Evolutionary conservation across 805 yeast species (phyloP), one percentile per base, ranked within the genome.

Genomic region (Candida qinlingensis): DNA sequence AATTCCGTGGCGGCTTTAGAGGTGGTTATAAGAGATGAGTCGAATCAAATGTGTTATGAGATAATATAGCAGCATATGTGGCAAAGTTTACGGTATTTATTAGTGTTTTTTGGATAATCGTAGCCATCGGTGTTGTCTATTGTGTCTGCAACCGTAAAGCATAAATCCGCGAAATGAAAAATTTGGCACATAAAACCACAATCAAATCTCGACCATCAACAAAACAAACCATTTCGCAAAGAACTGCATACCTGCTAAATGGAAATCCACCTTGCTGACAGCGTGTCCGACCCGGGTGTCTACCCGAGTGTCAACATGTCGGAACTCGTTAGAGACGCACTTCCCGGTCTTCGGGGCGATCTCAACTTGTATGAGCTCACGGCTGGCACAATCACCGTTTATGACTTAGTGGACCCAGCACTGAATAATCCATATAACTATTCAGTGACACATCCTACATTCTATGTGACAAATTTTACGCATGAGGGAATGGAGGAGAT

Each of bases 401-500:
- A 19, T 19, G 19, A 19, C 19, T 19, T 19, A 19, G 19, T 3
- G 19, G 19, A 19, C 19, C 19, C 19, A 19, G 19, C 19, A 19
- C 19, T 19, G 19, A 3, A 19, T 19, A 19, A 3, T 19, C 19
- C 19, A 19, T 19, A 19, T 19, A 4, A 12, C 34, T 3, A 3
- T 38, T 35, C 46, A 1, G 41, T 59, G 9, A 31, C 62, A 13
- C 61, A 59, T 12, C 77, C 80, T 3, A 74, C 74, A 1, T 70
- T 72, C 52, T 77, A 70, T 56, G 55, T 77, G 33, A 71, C 82
- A 12, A 79, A 79, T 61, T 73, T 81, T 56, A 58, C 71, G 7
- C 49, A 60, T 6, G 46, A 41, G 8, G 43, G 52, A 49, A 31
- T 47, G 1, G 25, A 38, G 1, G 10, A 36, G 6, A 38, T 13